Evolutionary conservation across 768 basidiomycete species (phyloP).

Genomic region (Russula olivacea): DNA sequence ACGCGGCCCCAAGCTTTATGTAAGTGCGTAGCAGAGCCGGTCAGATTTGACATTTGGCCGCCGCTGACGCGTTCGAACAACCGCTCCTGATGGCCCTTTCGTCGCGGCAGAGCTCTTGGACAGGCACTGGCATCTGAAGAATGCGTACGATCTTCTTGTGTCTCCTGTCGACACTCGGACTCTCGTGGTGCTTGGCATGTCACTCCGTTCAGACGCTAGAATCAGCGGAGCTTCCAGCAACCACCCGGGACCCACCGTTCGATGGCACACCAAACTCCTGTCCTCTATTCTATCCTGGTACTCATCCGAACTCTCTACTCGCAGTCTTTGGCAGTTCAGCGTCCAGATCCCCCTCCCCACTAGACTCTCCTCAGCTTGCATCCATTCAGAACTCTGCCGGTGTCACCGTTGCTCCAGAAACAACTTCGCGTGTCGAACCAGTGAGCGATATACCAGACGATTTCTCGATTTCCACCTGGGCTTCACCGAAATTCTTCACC

Average conservation of each 20-base stretch:
- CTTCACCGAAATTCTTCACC: slow-evolving; percentile 6
- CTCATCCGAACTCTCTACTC: not conserved
- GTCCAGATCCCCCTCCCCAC: not conserved
- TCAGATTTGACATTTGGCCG: slow-evolving; percentile 2
- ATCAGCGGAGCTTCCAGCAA: not conserved
- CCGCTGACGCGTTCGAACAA: not conserved
- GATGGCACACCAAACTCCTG: not conserved
- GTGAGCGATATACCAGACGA: not conserved
- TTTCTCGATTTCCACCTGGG: slow-evolving; percentile 9
- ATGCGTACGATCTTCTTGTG: not conserved
- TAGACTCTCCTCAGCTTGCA: not conserved
- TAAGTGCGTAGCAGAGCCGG: not conserved
- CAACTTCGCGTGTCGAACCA: not conserved
- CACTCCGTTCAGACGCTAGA: not conserved
- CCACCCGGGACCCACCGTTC: too few species aligned
- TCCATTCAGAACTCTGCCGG: not conserved
- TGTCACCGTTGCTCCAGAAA: not conserved
- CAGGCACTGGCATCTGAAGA: not conserved
- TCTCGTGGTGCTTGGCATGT: not conserved
- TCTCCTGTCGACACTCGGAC: not conserved
- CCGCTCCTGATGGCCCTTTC: not conserved
- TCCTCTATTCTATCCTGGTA: slow-evolving; percentile 6
- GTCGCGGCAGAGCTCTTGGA: not conserved
- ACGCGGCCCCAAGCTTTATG: too few species aligned
- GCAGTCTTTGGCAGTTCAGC: not conserved